phyloP scores from a whole-genome alignment of 768 basidiomycete species.

The Agaricus subrufescens region DNA sequence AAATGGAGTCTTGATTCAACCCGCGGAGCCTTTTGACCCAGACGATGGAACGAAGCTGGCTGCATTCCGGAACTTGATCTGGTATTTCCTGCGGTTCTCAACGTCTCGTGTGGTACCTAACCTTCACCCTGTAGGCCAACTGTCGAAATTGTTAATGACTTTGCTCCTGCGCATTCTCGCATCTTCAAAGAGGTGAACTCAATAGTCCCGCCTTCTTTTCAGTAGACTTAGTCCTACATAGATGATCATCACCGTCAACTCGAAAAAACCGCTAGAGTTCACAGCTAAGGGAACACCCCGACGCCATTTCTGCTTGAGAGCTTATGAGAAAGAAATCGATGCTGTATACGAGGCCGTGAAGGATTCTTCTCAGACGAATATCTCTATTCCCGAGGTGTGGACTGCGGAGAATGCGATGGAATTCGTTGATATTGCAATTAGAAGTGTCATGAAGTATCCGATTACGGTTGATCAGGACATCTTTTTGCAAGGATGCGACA shows the following conservation, averaged over 20 bases:
- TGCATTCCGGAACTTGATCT: constrained; percentile 23
- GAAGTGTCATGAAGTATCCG: constrained; percentile 21
- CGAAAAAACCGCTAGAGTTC: constrained; percentile 28
- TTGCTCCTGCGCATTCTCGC: constrained; percentile 26
- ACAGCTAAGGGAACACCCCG: constrained; percentile 25
- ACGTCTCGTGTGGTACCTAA: not conserved
- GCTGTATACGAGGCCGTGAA: constrained; percentile 29
- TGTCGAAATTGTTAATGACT: constrained; percentile 30
- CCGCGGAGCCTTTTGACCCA: constrained; percentile 27
- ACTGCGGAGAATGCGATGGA: not conserved
- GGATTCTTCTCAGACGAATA: constrained; percentile 22
- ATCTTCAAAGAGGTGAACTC: constrained; percentile 37
- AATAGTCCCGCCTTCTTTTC: not conserved
- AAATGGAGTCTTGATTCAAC: constrained; percentile 35
- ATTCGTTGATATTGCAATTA: constrained; percentile 19
- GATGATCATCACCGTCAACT: constrained; percentile 36
- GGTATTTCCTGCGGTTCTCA: not conserved
- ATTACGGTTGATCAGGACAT: constrained; percentile 30
- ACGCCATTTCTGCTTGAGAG: constrained; percentile 30
- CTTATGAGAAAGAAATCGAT: constrained; percentile 36
- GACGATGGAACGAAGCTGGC: constrained; percentile 20
- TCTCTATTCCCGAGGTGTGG: constrained; percentile 22
- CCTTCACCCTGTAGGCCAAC: constrained; percentile 25
- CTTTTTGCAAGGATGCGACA: constrained; percentile 37
- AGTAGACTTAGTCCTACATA: constrained; percentile 9